phyloP scores from a whole-genome alignment of 108 stramenopile genomes.

The Cyclotella sp. region DNA sequence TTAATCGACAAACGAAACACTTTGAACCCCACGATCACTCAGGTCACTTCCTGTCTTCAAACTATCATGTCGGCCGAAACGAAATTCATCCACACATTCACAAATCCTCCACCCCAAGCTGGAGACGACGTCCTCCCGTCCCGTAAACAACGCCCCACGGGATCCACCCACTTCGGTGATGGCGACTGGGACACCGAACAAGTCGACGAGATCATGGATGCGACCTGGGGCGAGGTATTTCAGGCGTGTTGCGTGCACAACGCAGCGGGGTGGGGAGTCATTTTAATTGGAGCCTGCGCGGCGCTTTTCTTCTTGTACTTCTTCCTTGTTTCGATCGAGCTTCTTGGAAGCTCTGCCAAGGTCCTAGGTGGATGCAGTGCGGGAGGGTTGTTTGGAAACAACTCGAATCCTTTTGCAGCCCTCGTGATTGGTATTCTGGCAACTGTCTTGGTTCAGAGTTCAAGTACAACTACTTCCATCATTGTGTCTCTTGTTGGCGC shows the following conservation, averaged over 20 bases:
- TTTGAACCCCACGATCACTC: too few relatives aligned
- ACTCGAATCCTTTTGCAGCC: slow-evolving; percentile 87
- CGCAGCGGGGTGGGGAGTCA: slow-evolving; percentile 61
- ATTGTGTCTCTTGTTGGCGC: slow-evolving; percentile 85
- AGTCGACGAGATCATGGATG: slow-evolving; percentile 45
- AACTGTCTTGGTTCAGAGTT: slow-evolving; percentile 88
- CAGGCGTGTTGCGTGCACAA: slow-evolving; percentile 77
- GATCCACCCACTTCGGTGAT: slow-evolving; percentile 76
- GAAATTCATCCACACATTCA: not conserved
- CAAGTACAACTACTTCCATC: slow-evolving; percentile 90
- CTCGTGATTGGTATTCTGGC: slow-evolving; percentile 85
- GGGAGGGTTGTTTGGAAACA: slow-evolving; percentile 78
- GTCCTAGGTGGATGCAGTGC: slow-evolving; percentile 84
- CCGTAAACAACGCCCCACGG: slow-evolving; percentile 66
- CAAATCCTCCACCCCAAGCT: not conserved
- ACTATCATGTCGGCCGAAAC: slow-evolving; percentile 3
- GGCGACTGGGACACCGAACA: slow-evolving; percentile 55
- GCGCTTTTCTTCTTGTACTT: slow-evolving; percentile 89
- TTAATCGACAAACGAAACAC: too few relatives aligned
- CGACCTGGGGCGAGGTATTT: slow-evolving; percentile 83
- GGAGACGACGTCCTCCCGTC: slow-evolving; percentile 15
- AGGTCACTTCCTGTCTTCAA: too few relatives aligned
- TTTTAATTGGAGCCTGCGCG: slow-evolving; percentile 54
- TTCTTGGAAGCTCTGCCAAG: slow-evolving; percentile 84
- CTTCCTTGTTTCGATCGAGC: slow-evolving; percentile 84